Percentiles rank a stretch among this genome's conserved stretches.
phyloP scores from a whole-genome alignment of 345 rosid genomes.

The Bretschneidera sinensis region DNA sequence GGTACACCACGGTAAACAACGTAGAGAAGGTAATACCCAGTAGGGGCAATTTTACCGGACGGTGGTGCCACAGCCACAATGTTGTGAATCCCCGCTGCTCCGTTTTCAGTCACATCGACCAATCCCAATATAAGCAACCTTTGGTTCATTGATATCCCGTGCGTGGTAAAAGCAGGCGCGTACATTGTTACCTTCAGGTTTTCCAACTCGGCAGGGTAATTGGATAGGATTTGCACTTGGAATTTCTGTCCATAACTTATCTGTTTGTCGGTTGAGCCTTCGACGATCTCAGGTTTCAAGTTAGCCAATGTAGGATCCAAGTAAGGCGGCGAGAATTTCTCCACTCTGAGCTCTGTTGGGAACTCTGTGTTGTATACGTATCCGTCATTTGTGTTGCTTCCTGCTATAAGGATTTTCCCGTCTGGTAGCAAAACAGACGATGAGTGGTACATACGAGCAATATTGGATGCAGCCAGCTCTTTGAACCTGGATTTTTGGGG shows the following conservation, averaged over 20 bases:
- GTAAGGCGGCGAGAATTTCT: too few species aligned
- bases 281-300: too few species aligned
- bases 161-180: constrained; percentile 67
- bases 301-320: too few species aligned
- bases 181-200: constrained; percentile 41
- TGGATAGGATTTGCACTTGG: constrained; percentile 19
- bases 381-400: constrained; percentile 69
- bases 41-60: constrained; percentile 44
- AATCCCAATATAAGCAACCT: constrained; percentile 39
- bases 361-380: constrained; percentile 38
- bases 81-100: constrained; percentile 5
- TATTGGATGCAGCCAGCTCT: constrained; percentile 30
- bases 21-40: constrained; percentile 48
- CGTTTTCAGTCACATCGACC: constrained; percentile 9
- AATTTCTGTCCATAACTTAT: constrained; percentile 37
- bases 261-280: too few species aligned
- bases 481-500: constrained; percentile 25
- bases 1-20: constrained; percentile 54
- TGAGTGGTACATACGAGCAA: constrained; percentile 76
- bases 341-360: constrained; percentile 76
- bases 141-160: constrained; percentile 63
- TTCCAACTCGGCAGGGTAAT: not conserved
- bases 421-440: constrained; percentile 44
- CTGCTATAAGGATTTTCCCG: constrained; percentile 53
- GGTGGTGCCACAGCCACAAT: constrained; percentile 37